phyloP scores from a whole-genome alignment of 257 asterid genomes.

The Mentha longifolia region DNA sequence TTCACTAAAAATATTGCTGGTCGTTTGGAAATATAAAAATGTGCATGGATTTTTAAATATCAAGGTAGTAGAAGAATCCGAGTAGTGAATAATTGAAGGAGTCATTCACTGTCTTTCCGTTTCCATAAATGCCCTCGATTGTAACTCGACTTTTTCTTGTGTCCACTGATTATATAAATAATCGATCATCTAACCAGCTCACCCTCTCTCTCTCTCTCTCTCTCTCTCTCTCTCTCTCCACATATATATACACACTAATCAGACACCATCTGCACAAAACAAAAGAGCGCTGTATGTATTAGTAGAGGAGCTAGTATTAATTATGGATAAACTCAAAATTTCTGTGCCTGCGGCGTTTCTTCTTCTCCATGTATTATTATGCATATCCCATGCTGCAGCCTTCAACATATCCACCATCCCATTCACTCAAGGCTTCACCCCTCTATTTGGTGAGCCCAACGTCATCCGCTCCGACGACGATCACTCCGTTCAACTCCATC shows the following conservation, averaged over 20 bases:
- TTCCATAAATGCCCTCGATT: constrained; percentile 44
- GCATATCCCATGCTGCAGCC: constrained; percentile 24
- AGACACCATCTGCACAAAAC: constrained; percentile 32
- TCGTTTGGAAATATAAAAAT: too few relatives aligned
- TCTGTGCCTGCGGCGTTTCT: constrained; percentile 22
- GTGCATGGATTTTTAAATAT: neutral
- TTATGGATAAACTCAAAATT: constrained; percentile 48
- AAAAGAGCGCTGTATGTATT: constrained; percentile 11
- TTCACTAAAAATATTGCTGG: too few relatives aligned
- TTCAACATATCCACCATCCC: constrained; percentile 54
- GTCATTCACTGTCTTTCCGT: neutral
- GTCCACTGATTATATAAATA: constrained; percentile 47
- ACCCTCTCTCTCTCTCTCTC: constrained; percentile 18
- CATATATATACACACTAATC: constrained; percentile 15
- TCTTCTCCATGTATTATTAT: constrained; percentile 30
- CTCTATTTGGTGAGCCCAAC: constrained; percentile 74
- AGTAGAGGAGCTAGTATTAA: neutral
- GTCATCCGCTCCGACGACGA: constrained; percentile 58
- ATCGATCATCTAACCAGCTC: constrained; percentile 42
- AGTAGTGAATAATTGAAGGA: constrained; percentile 25
- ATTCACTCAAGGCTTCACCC: constrained; percentile 59
- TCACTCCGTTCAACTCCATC: constrained; percentile 65
- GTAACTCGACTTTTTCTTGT: constrained; percentile 32
- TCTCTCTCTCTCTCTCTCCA: neutral
- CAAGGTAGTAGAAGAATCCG: constrained; percentile 4